Evolutionary conservation across 345 rosid species (phyloP).

Genomic region (Anastatica hierochuntica): DNA sequence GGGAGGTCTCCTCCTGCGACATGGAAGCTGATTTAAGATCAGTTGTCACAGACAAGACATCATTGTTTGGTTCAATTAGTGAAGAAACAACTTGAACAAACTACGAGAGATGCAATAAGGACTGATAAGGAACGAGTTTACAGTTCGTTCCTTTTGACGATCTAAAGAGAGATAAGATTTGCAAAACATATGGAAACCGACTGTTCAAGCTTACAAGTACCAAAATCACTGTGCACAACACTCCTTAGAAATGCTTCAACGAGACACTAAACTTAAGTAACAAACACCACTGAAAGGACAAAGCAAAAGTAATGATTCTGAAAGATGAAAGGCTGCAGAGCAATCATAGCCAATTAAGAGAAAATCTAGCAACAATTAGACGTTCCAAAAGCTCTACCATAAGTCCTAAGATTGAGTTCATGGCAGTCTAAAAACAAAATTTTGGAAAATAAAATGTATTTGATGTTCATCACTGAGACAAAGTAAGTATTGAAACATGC

Average conservation of each 20-base stretch:
- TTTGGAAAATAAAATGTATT: not conserved
- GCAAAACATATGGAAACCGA: not conserved
- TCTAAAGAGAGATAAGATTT: not conserved
- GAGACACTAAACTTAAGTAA: not conserved
- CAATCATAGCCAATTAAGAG: not conserved
- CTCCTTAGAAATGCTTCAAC: no score
- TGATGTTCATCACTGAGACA: not conserved
- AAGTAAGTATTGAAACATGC: no score
- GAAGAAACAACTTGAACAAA: not conserved
- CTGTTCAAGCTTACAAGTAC: not conserved
- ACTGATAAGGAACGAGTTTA: not conserved
- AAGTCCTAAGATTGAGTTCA: not conserved
- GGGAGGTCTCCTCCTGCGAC: constrained; percentile 20
- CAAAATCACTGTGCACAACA: not conserved
- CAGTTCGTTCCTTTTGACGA: not conserved
- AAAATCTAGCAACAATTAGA: no score
- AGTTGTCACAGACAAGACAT: constrained; percentile 13
- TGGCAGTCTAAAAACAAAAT: not conserved
- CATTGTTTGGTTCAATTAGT: not conserved
- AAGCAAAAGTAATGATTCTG: not conserved
- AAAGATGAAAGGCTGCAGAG: not conserved
- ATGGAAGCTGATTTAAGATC: constrained; percentile 5
- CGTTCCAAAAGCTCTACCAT: no score
- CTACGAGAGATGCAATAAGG: not conserved
- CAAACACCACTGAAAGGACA: not conserved